Conservation (phyloP, 768 basidiomycete species). For the Clathrus columnatus region DNA sequence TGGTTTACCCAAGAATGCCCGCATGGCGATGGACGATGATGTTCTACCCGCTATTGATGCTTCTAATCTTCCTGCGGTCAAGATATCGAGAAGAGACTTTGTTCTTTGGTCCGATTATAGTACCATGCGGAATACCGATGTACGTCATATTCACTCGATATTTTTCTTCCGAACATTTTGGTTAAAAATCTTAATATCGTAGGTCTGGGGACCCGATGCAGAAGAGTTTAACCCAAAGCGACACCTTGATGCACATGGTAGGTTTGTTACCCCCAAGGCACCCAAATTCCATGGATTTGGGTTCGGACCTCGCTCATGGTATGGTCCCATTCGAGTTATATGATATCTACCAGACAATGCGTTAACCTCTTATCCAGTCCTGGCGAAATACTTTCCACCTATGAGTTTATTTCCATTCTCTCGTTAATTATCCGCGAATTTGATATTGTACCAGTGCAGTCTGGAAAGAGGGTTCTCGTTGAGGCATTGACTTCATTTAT, state of each 20-base stretch:
- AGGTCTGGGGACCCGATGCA: constrained; percentile 4
- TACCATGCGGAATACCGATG: too few relatives aligned
- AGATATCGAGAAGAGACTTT: neutral
- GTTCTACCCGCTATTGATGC: neutral
- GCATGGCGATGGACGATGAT: neutral
- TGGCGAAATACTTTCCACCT: neutral
- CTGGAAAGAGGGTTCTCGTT: neutral
- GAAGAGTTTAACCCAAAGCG: neutral
- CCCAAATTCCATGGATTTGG: neutral
- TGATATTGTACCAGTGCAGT: neutral
- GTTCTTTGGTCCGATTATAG: constrained; percentile 1
- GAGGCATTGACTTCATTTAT: neutral
- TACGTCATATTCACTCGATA: too few relatives aligned
- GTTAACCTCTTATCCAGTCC: neutral
- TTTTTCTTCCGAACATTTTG: neutral
- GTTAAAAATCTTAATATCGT: too few relatives aligned
- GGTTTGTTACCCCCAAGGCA: neutral
- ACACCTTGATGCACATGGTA: neutral
- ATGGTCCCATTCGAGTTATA: neutral
- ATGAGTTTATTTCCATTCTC: neutral
- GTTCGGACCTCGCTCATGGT: constrained; percentile 3
- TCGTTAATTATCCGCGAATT: neutral
- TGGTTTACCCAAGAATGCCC: constrained; percentile 3
- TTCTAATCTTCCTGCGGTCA: neutral
- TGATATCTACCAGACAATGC: neutral